Evolutionary conservation across 2,329 filamentous ascomycete genomes (phyloP), one percentile per base, ranked within the genome.

Genomic region (Colletotrichum gloeosporioides): DNA sequence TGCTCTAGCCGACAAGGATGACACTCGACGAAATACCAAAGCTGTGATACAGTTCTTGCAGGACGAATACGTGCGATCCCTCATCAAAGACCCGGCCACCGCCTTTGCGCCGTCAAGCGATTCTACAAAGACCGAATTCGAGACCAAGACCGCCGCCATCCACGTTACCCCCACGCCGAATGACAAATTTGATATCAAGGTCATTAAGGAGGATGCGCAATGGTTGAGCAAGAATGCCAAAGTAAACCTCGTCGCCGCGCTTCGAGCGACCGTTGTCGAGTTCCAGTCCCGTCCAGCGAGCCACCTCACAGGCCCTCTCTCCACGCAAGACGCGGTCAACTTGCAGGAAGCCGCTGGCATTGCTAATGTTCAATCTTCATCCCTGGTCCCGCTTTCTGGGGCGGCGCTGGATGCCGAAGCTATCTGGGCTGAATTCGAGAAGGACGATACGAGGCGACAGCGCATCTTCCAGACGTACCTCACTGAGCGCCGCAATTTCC

Each of bases 91-190:
- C 71, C 94, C 95, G 31, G 89, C 93, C 81, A 89, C 89, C 78
- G 92, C 93, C 57, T 98, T 96, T 83, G 86, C 90, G 74, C 81
- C 89, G 78, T 88, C 93, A 2, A 92, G 90, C 78, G 83, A 91
- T 68, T 88, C 92, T 80, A 91, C 94, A 34, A 95, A 93, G 84
- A 89, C 91, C 79, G 90, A 91, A 22, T 98, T 98, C 82, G 94
- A 98, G 77, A 94, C 94, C 25, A 96, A 93, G 84, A 98, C 95
- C 1, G 94, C 96, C 27, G 94, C 96, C 7, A 98, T 98, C 77
- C 94, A 98, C 83, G 92, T 96, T 65, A 92, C 95, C 2, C 92
- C 94, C 22, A 91, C 91, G 7, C 87, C 91, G 15, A 92, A 91
- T 80, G 90, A 91, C 55, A 91, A 91, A 73, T 95, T 94, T 82